Evolutionary conservation across 1,139 yeast genomes (phyloP).

Genomic region (Sugiyamaella japonica): DNA sequence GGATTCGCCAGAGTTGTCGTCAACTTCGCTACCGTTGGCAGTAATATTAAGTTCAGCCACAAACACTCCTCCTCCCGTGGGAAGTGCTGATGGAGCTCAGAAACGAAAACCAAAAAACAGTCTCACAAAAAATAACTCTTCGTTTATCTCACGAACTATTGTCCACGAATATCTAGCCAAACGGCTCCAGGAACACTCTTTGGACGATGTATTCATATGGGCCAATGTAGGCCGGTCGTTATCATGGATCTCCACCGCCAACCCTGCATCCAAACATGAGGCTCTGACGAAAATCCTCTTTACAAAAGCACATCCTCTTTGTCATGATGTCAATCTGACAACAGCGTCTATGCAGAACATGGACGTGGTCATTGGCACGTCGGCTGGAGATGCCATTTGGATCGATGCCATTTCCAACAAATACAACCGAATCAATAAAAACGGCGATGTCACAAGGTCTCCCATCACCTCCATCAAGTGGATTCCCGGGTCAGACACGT

Average conservation of each 20-base stretch:
- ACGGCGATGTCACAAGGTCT: slow-evolving; percentile 42
- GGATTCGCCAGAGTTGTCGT: slow-evolving; percentile 8
- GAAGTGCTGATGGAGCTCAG: slow-evolving; percentile 13
- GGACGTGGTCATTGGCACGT: slow-evolving; percentile 53
- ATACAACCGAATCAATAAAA: slow-evolving; percentile 54
- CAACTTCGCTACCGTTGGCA: slow-evolving; percentile 10
- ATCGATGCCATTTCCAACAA: slow-evolving; percentile 49
- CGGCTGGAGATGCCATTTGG: slow-evolving; percentile 60
- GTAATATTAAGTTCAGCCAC: slow-evolving; percentile 6
- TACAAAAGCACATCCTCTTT: slow-evolving; percentile 45
- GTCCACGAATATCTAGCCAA: slow-evolving; percentile 40
- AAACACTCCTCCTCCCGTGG: not conserved
- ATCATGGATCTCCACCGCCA: slow-evolving; percentile 36
- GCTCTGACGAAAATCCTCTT: slow-evolving; percentile 43
- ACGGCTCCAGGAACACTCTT: slow-evolving; percentile 36
- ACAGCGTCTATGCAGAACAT: slow-evolving; percentile 44
- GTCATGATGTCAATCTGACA: slow-evolving; percentile 42
- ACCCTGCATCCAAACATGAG: slow-evolving; percentile 35
- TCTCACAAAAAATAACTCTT: slow-evolving; percentile 42
- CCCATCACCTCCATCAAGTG: slow-evolving; percentile 45
- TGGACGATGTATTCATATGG: slow-evolving; percentile 35
- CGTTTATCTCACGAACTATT: slow-evolving; percentile 43
- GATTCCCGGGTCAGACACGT: slow-evolving; percentile 44
- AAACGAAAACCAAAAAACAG: slow-evolving; percentile 38
- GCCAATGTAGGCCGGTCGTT: slow-evolving; percentile 42